A percentile compares a stretch with the other conserved stretches of the same genome.
These are phyloP conservation scores for Magnolia changhungtana DNA, from an alignment of 164 flowering plant genomes.

Conservation along the genomic window DNA sequence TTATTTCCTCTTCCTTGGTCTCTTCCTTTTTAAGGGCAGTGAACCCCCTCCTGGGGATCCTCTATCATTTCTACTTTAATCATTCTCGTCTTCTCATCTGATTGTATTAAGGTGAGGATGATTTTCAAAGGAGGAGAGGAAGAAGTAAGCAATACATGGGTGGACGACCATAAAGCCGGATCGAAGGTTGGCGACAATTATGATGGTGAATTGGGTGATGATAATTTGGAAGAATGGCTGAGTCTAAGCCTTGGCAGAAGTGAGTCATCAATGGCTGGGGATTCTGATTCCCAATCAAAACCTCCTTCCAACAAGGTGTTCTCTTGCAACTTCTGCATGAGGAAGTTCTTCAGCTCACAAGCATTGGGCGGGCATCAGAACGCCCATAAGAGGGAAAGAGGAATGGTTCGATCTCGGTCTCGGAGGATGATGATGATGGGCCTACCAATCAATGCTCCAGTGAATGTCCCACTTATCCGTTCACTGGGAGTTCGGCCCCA, in stretches of 20 bases:
- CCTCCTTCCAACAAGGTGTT: conserved; percentile 37
- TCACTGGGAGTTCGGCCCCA: conserved; percentile 67
- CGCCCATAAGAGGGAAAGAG: conserved; percentile 62
- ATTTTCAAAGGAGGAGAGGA: conserved; percentile 23
- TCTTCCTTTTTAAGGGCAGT: conserved; percentile 24
- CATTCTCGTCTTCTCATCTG: conserved; percentile 4
- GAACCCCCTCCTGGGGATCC: conserved; percentile 17
- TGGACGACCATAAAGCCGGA: conserved; percentile 13
- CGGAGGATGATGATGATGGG: conserved; percentile 36
- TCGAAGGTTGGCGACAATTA: conserved; percentile 9
- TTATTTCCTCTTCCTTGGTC: conserved; percentile 9
- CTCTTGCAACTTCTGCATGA: conserved; percentile 63
- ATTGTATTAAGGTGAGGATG: conserved; percentile 7
- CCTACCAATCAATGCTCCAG: conserved; percentile 7
- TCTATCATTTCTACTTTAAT: conserved; percentile 4
- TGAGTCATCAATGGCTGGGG: conserved; percentile 19
- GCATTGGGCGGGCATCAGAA: conserved; percentile 64
- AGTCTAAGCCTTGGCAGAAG: conserved; percentile 37
- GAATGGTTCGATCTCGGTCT: conserved; percentile 39
- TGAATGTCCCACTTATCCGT: conserved; percentile 22
- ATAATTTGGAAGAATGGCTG: conserved; percentile 28
- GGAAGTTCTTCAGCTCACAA: conserved; percentile 60
- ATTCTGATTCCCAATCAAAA: conserved; percentile 22
- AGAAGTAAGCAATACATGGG: conserved; percentile 7
- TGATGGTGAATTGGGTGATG: conserved; percentile 15